Evolutionary conservation across 192 early-diverging fungal genomes (phyloP).

Genomic region (Coemansia sp.): DNA sequence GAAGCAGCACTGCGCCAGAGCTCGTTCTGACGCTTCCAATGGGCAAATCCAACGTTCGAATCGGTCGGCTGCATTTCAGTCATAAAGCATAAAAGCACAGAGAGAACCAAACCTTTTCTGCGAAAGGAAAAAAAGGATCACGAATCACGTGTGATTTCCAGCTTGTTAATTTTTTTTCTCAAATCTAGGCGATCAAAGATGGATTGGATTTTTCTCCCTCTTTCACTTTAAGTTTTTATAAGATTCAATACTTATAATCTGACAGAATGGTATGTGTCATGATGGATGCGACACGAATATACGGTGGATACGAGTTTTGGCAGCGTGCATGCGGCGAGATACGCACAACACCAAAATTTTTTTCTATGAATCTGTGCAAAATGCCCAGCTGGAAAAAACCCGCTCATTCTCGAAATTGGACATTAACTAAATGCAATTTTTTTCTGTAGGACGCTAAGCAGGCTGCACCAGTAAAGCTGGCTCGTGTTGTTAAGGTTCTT

Average conservation of each 20-base stretch:
- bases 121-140: not conserved
- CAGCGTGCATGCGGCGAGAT: slow-evolving; percentile 7
- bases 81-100: not conserved
- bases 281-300: slow-evolving; percentile 13
- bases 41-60: slow-evolving; percentile 11
- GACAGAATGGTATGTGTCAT: slow-evolving; percentile 24
- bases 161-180: too few species aligned
- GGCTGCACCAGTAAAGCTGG: slow-evolving; percentile 74
- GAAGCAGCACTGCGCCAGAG: slow-evolving; percentile 18
- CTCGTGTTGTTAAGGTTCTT: slow-evolving; percentile 93
- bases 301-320: not conserved
- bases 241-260: slow-evolving; percentile 1
- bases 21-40: slow-evolving; percentile 38
- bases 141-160: too few species aligned
- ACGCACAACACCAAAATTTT: not conserved
- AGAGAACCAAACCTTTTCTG: not conserved
- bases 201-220: slow-evolving; percentile 3
- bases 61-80: not conserved
- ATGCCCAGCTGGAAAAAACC: too few species aligned
- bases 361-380: too few species aligned
- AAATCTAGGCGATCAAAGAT: too few species aligned
- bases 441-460: slow-evolving; percentile 37
- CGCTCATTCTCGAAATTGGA: too few species aligned
- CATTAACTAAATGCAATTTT: not conserved
- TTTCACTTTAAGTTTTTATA: slow-evolving; percentile 13